Percentiles rank a stretch among this genome's conserved stretches.
Conservation (phyloP, 768 basidiomycete genomes). For the Boletus vermiculosoides region DNA sequence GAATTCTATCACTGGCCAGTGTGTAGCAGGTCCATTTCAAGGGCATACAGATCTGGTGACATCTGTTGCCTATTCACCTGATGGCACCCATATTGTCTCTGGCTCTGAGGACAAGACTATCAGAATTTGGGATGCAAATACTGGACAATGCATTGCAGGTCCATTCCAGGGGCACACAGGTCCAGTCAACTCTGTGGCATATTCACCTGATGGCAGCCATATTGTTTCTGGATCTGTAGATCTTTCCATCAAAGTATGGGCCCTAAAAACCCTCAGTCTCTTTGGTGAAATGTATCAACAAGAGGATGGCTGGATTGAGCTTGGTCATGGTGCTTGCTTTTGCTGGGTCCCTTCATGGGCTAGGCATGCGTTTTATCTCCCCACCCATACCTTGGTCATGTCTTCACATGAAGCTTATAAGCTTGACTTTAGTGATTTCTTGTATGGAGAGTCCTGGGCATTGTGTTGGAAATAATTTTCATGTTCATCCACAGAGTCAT, state of each 20-base stretch:
- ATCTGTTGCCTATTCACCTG: slow-evolving; percentile 20
- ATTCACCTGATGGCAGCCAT: slow-evolving; percentile 15
- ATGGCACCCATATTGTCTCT: slow-evolving; percentile 17
- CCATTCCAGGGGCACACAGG: slow-evolving; percentile 14
- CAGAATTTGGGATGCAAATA: slow-evolving; percentile 16
- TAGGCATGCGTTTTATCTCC: slow-evolving; percentile 19
- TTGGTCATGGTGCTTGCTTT: slow-evolving; percentile 6
- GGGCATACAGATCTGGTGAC: slow-evolving; percentile 17
- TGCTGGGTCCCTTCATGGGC: slow-evolving; percentile 23
- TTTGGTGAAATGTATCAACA: slow-evolving; percentile 5
- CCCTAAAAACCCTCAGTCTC: neutral
- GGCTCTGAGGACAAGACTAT: slow-evolving; percentile 18
- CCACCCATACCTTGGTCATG: slow-evolving; percentile 13
- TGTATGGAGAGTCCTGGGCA: slow-evolving; percentile 20
- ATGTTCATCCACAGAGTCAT: neutral
- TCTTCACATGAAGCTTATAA: slow-evolving; percentile 10
- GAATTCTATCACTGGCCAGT: slow-evolving; percentile 13
- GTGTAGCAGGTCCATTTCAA: slow-evolving; percentile 19
- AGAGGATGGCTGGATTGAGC: slow-evolving; percentile 19
- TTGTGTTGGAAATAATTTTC: slow-evolving; percentile 17
- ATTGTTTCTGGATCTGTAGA: slow-evolving; percentile 20
- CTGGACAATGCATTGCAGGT: slow-evolving; percentile 15
- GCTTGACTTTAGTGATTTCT: slow-evolving; percentile 10
- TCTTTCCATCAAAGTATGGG: slow-evolving; percentile 13
- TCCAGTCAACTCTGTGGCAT: slow-evolving; percentile 10